A percentile compares a stretch with the other conserved stretches of the same genome.
These are phyloP conservation scores for Tolypocladium paradoxum DNA, from an alignment of 2,329 filamentous ascomycete species.

Conservation along the genomic window DNA sequence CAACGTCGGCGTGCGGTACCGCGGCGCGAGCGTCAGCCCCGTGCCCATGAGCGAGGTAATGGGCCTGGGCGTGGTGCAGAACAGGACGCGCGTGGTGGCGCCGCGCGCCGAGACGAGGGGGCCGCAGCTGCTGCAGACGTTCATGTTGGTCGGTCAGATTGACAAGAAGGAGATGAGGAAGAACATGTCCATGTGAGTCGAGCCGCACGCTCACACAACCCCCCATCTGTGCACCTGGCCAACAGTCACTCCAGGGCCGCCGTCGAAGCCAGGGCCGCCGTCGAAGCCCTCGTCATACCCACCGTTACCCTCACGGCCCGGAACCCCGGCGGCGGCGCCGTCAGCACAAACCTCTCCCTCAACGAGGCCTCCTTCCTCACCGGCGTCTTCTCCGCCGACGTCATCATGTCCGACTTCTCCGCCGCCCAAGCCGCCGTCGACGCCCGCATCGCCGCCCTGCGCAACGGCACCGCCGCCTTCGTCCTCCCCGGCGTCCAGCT, in stretches of 20 bases:
- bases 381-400: constrained; percentile 54
- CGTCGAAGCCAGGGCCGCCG: constrained; percentile 44
- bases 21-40: constrained; percentile 32
- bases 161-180: constrained; percentile 42
- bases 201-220: background rate
- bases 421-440: constrained; percentile 40
- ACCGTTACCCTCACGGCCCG: constrained; percentile 54
- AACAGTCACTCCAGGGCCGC: constrained; percentile 30
- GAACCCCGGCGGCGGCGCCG: constrained; percentile 35
- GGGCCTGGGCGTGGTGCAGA: constrained; percentile 12
- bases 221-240: background rate
- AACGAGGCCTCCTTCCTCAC: constrained; percentile 62
- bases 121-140: constrained; percentile 45
- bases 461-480: constrained; percentile 49
- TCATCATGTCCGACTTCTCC: constrained; percentile 39
- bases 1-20: constrained; percentile 42
- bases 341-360: constrained; percentile 55
- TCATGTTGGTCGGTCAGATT: constrained; percentile 60
- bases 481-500: constrained; percentile 58
- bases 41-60: constrained; percentile 14
- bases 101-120: constrained; percentile 2
- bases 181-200: constrained; percentile 50
- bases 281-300: constrained; percentile 57
- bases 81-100: constrained; percentile 5
- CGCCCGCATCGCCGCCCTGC: constrained; percentile 30